Percentiles rank a stretch among this genome's conserved stretches.
phyloP scores from a whole-genome alignment of 345 rosid genomes.

The Acer negundo region DNA sequence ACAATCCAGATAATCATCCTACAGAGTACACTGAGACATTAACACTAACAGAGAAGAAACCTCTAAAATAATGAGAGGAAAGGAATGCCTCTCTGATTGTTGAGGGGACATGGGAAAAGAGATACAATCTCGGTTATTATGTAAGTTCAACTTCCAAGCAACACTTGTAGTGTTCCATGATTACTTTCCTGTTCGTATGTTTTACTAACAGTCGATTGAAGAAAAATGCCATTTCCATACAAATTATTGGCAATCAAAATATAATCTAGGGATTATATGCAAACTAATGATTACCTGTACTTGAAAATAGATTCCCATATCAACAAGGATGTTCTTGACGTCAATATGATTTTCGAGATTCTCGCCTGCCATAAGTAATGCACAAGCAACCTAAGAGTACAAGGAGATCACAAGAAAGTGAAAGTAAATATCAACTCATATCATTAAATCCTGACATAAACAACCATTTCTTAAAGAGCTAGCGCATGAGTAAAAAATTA shows the following conservation, averaged over 20 bases:
- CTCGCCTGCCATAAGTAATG: slow-evolving; percentile 47
- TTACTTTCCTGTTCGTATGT: neutral
- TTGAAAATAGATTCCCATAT: slow-evolving; percentile 53
- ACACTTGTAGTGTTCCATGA: neutral
- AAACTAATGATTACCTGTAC: slow-evolving; percentile 35
- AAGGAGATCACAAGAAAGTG: neutral
- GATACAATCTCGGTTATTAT: neutral
- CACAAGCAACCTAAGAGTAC: slow-evolving; percentile 44
- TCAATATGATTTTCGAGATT: slow-evolving; percentile 38
- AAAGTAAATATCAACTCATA: neutral
- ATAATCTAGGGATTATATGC: neutral
- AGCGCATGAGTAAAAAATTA: neutral
- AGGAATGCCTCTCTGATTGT: neutral
- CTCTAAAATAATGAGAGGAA: neutral
- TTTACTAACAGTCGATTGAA: neutral
- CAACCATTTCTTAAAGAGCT: neutral
- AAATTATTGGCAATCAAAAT: neutral
- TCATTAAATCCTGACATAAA: neutral
- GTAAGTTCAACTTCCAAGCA: neutral
- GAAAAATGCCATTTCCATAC: neutral
- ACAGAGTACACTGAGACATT: neutral
- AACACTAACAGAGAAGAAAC: neutral
- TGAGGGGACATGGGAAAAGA: neutral
- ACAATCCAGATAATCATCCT: slow-evolving; percentile 57
- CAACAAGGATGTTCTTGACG: slow-evolving; percentile 39